phyloP scores from a whole-genome alignment of 805 yeast genomes.

The Suhomyces pyralidae region DNA sequence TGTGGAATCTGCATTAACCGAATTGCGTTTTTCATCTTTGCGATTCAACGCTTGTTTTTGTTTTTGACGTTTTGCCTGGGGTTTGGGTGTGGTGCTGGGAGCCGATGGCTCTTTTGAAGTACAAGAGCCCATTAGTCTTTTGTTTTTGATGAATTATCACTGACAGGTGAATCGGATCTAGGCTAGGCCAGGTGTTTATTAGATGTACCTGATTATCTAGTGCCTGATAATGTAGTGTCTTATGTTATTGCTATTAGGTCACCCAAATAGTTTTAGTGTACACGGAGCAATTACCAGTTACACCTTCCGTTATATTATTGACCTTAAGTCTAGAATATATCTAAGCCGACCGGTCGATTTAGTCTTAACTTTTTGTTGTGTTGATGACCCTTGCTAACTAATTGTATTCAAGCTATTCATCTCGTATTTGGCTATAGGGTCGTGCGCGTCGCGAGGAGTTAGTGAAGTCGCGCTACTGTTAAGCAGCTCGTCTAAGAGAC shows the following conservation, averaged over 20 bases:
- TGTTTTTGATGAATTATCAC: background rate
- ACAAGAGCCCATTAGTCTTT: slow-evolving; percentile 10
- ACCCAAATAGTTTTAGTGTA: too few species aligned
- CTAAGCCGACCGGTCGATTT: background rate
- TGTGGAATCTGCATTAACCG: slow-evolving; percentile 7
- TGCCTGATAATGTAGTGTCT: too few species aligned
- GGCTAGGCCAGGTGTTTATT: background rate
- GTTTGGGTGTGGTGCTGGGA: background rate
- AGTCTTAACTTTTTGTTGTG: background rate
- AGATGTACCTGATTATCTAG: background rate
- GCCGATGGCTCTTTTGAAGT: slow-evolving; percentile 11
- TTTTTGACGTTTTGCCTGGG: slow-evolving; percentile 12
- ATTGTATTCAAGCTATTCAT: background rate
- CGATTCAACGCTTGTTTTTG: slow-evolving; percentile 12
- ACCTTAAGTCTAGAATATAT: background rate
- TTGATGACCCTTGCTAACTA: background rate
- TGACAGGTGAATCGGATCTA: background rate
- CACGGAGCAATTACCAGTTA: background rate
- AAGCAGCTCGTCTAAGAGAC: background rate
- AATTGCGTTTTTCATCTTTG: slow-evolving; percentile 3
- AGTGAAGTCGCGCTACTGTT: too few species aligned
- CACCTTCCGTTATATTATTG: background rate
- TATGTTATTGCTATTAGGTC: too few species aligned
- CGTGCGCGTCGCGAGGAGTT: background rate
- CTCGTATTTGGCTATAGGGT: background rate